Percentiles rank a stretch among this genome's conserved stretches.
phyloP scores from a whole-genome alignment of 192 early-diverging fungal species.

The Pecoramyces ruminantium region DNA sequence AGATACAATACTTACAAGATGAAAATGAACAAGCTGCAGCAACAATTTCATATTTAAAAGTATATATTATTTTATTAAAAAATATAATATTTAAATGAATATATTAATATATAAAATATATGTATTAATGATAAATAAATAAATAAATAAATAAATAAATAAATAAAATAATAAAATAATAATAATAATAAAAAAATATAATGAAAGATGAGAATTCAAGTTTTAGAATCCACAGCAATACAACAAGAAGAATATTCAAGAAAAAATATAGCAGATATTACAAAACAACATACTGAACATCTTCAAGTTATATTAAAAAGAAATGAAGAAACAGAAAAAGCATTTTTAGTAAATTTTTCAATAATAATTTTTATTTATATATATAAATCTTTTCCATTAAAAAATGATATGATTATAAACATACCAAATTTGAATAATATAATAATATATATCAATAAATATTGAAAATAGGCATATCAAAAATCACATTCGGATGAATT shows the following conservation, averaged over 20 bases:
- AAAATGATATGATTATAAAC: too few species aligned
- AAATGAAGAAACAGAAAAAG: neutral
- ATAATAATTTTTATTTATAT: too few species aligned
- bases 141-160: neutral
- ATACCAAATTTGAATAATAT: too few species aligned
- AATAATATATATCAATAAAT: too few species aligned
- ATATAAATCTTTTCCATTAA: too few species aligned
- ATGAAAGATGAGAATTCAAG: neutral
- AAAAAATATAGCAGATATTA: neutral
- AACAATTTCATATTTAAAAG: neutral
- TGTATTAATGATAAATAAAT: too few species aligned
- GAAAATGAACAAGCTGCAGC: neutral
- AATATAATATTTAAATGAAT: neutral
- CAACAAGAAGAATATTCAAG: neutral
- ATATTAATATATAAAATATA: neutral
- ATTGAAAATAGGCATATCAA: neutral
- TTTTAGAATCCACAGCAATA: neutral
- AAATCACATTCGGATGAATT: neutral
- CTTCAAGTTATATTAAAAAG: neutral
- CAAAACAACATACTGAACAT: neutral
- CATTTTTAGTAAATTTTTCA: neutral
- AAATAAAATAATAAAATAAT: neutral
- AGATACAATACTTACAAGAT: neutral
- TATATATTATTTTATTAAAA: neutral
- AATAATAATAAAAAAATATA: neutral